Evolutionary conservation across 768 basidiomycete species (phyloP), one percentile per base, ranked within the genome.

Genomic region (Mycena galericulata): DNA sequence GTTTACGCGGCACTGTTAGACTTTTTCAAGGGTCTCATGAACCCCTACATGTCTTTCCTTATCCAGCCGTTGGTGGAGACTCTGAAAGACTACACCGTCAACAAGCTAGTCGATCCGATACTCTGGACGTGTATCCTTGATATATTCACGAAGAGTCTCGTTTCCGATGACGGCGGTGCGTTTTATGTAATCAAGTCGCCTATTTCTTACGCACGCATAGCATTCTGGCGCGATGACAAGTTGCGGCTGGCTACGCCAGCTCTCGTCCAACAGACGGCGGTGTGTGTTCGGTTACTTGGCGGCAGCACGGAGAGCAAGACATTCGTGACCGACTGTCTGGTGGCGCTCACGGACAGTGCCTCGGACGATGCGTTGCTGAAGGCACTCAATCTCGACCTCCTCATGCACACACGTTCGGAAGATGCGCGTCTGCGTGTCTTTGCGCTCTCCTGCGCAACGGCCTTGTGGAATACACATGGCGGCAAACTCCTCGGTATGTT

Each of bases 341-440:
- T 79, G 47, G 85, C 88, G 2, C 80, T 93, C 10, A 82, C 86
- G 1, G 90, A 90, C 22, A 81, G 72, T 38, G 83, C 85, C 38
- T 80, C 82, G 22, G 86, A 86, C 74, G 90, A 92, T 74, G 83
- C 85, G 38, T 76, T 93, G 20, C 87, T 97, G 70, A 97, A 98
- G 77, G 76, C 84, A 11, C 82, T 98, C 79, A 98, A 98, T 82
- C 83, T 94, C 24, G 86, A 89, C 62, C 76, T 98, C 30, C 87
- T 98, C 58, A 93, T 97, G 90, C 90, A 94, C 68, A 97, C 96
- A 0, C 91, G 96, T 18, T 92, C 92, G 6, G 96, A 98, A 62
- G 91, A 94, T 67, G 79, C 86, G 3, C 83, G 83, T 22, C 78
- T 90, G n/a, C 88, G 95, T 9, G 76, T 95, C 14, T 85, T 88